These are phyloP conservation scores for Rhododendron mucronatum DNA, from an alignment of 148 eudicot genomes.

Conservation along the genomic window DNA sequence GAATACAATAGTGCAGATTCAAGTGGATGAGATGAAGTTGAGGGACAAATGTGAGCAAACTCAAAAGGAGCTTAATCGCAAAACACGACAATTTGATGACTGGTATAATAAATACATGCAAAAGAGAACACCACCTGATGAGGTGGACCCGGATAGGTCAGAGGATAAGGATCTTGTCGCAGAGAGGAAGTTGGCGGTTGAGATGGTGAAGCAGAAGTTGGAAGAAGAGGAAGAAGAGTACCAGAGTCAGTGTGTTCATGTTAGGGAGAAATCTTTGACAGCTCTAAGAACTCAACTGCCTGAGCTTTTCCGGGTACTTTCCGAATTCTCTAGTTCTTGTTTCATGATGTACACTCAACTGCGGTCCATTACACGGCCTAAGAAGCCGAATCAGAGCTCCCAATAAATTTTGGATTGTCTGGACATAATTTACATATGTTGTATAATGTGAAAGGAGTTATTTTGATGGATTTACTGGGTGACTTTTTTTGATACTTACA, in stretches of 20 bases:
- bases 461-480: neutral
- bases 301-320: slow-evolving; percentile 62
- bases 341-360: slow-evolving; percentile 58
- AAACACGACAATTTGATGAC: slow-evolving; percentile 55
- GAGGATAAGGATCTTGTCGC: slow-evolving; percentile 43
- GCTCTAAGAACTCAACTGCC: slow-evolving; percentile 70
- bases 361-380: slow-evolving; percentile 28
- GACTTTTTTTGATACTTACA: neutral
- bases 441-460: neutral
- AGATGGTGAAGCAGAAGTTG: slow-evolving; percentile 50
- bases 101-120: slow-evolving; percentile 63
- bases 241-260: slow-evolving; percentile 54
- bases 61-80: slow-evolving; percentile 50
- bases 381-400: neutral
- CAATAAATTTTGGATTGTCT: neutral
- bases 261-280: slow-evolving; percentile 70
- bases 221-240: slow-evolving; percentile 66
- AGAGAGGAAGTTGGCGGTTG: slow-evolving; percentile 46
- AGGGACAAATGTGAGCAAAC: slow-evolving; percentile 63
- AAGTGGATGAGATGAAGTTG: slow-evolving; percentile 61
- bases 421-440: slow-evolving; percentile 1
- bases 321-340: slow-evolving; percentile 53
- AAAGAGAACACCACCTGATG: slow-evolving; percentile 45
- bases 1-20: slow-evolving; percentile 54
- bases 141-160: slow-evolving; percentile 38